Evolutionary conservation across 805 yeast genomes (phyloP), one percentile per base, ranked within the genome.

Genomic region (Barnettozyma vustinii): DNA sequence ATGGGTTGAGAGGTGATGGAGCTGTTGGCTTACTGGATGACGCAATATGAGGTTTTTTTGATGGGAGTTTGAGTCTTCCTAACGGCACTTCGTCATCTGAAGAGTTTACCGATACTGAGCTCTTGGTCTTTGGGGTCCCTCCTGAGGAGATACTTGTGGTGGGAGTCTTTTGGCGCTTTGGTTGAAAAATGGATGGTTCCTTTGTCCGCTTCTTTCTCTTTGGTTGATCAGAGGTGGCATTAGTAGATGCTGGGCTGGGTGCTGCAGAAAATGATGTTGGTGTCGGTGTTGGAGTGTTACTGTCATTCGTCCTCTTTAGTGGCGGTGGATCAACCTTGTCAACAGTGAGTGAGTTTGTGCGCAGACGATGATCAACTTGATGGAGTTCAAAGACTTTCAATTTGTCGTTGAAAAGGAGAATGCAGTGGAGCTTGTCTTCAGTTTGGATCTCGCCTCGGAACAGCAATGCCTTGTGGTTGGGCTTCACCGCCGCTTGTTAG

Each of bases 151-250:
- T 16, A 18, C 39, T 20, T 18, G 39, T 18, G 15, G 23, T 36
- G n/a, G 61, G 62, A 0, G 57, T 51, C 33, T 53, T 53, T 1
- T 59, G 42, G 6, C 60, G 46, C 36, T 57, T 59, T 15, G 63
- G 61, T 23, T 57, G 60, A 42, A 56, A 57, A n/a, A 60, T 53
- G 9, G 62, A 55, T 0, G 61, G 52, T 13, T 59, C 61, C 13
- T 55, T 48, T n/a, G 37, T 27, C 20, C 49, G 46, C 37, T 53
- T 51, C 44, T 50, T 52, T 44, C 47, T 52, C 23, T 18, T 36
- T 18, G 23, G 39, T 13, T 16, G 39, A 18, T 36, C 39, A 36
- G 39, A 4, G 23, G 39, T 9, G 13, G 39, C 8, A 15, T 30
- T 30, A 12, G 21, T 30, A 35, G 45, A 23, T 20, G 41, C 44